These are phyloP conservation scores for Rhinocladiella mackenziei DNA, from an alignment of 2,329 filamentous ascomycete species.

Conservation along the genomic window DNA sequence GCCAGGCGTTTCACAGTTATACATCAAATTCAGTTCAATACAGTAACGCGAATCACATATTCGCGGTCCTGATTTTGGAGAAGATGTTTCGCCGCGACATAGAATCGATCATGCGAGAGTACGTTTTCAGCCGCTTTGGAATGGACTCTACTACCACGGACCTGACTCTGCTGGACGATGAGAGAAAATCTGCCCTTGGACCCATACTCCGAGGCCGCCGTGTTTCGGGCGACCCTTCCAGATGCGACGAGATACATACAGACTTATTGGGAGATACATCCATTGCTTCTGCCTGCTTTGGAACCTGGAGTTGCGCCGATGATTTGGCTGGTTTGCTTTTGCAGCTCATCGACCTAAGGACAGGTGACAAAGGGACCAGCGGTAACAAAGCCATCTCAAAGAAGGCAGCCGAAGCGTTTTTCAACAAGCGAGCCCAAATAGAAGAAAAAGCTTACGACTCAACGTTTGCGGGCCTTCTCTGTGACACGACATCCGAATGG, in stretches of 20 bases:
- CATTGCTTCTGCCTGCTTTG: background rate
- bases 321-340: background rate
- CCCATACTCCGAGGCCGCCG: background rate
- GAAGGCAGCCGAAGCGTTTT: background rate
- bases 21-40: background rate
- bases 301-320: background rate
- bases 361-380: no score
- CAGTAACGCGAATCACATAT: conserved; percentile 1
- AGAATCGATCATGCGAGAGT: background rate
- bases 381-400: background rate
- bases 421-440: background rate
- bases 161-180: background rate
- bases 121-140: background rate
- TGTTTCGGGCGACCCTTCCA: background rate
- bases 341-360: background rate
- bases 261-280: background rate
- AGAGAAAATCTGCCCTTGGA: no score
- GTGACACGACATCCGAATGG: background rate
- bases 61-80: background rate
- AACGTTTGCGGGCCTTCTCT: background rate
- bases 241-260: background rate
- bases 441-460: background rate
- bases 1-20: background rate
- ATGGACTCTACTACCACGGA: background rate
- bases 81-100: background rate